A percentile compares a stretch with the other conserved stretches of the same genome.
Evolutionary conservation across 2,329 filamentous ascomycete genomes (phyloP).

Genomic region (Sporothrix phasma): DNA sequence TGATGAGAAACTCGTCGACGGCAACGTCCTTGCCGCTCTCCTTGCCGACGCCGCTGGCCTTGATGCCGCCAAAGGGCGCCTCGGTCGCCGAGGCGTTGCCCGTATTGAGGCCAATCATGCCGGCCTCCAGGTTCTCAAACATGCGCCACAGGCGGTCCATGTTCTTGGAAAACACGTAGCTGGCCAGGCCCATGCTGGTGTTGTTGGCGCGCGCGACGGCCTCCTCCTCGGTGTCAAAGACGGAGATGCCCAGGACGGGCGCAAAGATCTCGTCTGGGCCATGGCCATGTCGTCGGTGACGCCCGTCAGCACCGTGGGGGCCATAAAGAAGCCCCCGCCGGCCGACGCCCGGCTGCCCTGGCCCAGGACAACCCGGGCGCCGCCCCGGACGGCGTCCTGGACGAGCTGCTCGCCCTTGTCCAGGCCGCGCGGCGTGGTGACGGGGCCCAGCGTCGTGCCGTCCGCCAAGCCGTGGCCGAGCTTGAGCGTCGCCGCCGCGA

Average conservation of each 20-base stretch:
- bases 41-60: conserved; percentile 38
- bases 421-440: conserved; percentile 45
- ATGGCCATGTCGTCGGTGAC: conserved; percentile 40
- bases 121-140: conserved; percentile 50
- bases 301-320: conserved; percentile 45
- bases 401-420: conserved; percentile 51
- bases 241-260: conserved; percentile 44
- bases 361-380: conserved; percentile 54
- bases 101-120: conserved; percentile 34
- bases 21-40: conserved; percentile 40
- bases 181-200: conserved; percentile 49
- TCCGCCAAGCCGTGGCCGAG: conserved; percentile 51
- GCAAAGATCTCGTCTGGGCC: conserved; percentile 45
- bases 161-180: conserved; percentile 29
- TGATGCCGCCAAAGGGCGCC: conserved; percentile 39
- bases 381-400: conserved; percentile 51
- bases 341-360: conserved; percentile 37
- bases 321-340: conserved; percentile 53
- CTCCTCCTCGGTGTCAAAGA: conserved; percentile 49
- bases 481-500: conserved; percentile 43
- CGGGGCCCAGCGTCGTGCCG: conserved; percentile 49
- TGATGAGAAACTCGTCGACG: conserved; percentile 36
- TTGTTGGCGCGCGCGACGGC: conserved; percentile 45
- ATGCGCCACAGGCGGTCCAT: conserved; percentile 47
- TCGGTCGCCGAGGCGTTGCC: conserved; percentile 35